Base-by-base conservation (phyloP, 2,329 filamentous ascomycete genomes). In the Talaromyces albobiverticillius region DNA sequence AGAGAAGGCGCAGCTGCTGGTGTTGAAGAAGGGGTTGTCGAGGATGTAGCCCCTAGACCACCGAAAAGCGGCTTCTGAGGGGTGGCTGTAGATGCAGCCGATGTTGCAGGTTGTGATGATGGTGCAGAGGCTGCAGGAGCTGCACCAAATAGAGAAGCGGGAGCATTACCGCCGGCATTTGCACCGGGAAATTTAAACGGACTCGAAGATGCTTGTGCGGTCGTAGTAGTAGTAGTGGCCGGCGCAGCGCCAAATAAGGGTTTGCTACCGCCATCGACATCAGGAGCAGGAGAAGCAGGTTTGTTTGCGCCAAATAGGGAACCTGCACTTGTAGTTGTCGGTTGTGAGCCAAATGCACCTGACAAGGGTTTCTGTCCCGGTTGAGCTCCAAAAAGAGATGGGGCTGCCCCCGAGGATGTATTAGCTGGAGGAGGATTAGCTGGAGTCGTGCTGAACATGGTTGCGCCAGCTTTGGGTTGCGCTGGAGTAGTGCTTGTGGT, bases 371-470 rank as follows among this genome's bases (percentile, higher is more conserved):
- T 66, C 51, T 62, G 61, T 46, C 57, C 58, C 14, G 55, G 23
- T 45, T 65, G 63, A 23, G 20, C 42, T 29, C 62, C 61, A 49
- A 68, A 68, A 18, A 67, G 58, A 41, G 62, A 55, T 56, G 58
- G 67, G 53, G 59, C 62, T 63, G 64, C 59, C 8, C 64, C 65
- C 18, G 64, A 59, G 40, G 70, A 60, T 36, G 59, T 57, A 36
- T 59, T 61, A 26, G 64, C 57, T 29, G 77, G 76, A 25, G 78
- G 77, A 57, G 75, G 76, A 6, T 76, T 77, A 51, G 77, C 77
- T 47, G 78, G 78, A 46, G 69, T 61, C 53, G 68, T 72, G 42
- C 65, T 67, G 56, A 77, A 76, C 43, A 71, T 46, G 47, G 57
- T 56, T 16, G 48, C 23, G n/a, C 57, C 61, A 46, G 60, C 57